A percentile compares a stretch with the other conserved stretches of the same genome.
Conservation (phyloP, 345 rosid species). For the Eutrema japonicum region DNA sequence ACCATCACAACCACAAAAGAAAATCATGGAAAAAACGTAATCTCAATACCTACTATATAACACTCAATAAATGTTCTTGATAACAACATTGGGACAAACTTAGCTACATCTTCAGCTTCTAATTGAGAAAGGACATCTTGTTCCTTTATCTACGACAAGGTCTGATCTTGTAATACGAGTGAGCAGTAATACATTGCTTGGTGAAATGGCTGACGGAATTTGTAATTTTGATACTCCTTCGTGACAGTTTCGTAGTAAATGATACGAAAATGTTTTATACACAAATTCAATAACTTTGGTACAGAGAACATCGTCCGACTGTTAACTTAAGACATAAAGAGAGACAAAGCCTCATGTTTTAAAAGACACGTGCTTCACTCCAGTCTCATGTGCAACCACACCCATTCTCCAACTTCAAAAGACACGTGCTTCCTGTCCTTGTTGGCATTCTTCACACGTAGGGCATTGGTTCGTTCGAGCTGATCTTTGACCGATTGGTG, state of each 20-base stretch:
- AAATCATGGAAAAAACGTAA: background rate
- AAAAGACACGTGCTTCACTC: too few species aligned
- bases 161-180: slow-evolving; percentile 63
- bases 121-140: slow-evolving; percentile 69
- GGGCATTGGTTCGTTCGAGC: too few species aligned
- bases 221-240: slow-evolving; percentile 72
- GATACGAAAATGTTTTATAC: too few species aligned
- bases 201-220: slow-evolving; percentile 81
- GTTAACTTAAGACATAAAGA: background rate
- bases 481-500: too few species aligned
- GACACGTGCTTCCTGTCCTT: too few species aligned
- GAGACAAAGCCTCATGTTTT: background rate
- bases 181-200: slow-evolving; percentile 84
- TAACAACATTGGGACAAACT: slow-evolving; percentile 71
- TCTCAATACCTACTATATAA: slow-evolving; percentile 66
- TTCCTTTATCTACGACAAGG: slow-evolving; percentile 77
- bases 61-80: slow-evolving; percentile 81
- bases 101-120: slow-evolving; percentile 69
- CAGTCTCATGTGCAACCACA: too few species aligned
- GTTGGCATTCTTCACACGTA: too few species aligned
- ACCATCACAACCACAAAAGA: background rate
- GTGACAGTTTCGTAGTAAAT: slow-evolving; percentile 66
- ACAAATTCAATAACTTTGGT: slow-evolving; percentile 14
- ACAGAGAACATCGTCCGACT: background rate
- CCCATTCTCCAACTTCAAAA: too few species aligned